These are phyloP conservation scores for Diutina siamensis DNA, from an alignment of 1,139 yeast species.

Conservation along the genomic window DNA sequence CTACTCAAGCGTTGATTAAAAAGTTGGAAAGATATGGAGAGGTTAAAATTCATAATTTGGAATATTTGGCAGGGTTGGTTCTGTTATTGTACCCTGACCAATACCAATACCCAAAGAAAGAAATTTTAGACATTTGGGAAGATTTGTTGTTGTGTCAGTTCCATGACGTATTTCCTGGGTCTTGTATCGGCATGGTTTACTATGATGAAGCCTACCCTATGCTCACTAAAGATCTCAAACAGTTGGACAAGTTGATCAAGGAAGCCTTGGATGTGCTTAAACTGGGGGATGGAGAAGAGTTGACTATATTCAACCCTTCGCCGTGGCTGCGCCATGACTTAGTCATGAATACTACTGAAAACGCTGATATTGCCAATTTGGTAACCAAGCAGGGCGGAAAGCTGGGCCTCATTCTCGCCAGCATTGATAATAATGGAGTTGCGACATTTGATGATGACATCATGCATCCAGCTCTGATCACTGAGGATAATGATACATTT, in stretches of 20 bases:
- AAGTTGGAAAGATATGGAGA: conserved; percentile 73
- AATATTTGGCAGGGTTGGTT: conserved; percentile 67
- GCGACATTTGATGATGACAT: conserved; percentile 12
- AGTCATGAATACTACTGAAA: conserved; percentile 16
- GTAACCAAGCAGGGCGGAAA: background rate
- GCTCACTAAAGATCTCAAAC: conserved; percentile 44
- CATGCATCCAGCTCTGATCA: conserved; percentile 37
- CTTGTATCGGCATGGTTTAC: conserved; percentile 91
- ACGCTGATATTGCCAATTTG: conserved; percentile 11
- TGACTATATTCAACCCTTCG: conserved; percentile 36
- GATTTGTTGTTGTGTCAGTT: conserved; percentile 83
- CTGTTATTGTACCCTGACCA: conserved; percentile 36
- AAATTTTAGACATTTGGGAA: conserved; percentile 72
- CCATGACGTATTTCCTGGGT: conserved; percentile 95
- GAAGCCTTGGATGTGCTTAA: conserved; percentile 31
- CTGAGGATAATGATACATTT: conserved; percentile 28
- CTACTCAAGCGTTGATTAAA: conserved; percentile 83
- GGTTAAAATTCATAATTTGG: conserved; percentile 71
- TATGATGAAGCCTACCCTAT: conserved; percentile 83
- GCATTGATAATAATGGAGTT: conserved; percentile 9
- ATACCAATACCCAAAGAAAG: conserved; percentile 60
- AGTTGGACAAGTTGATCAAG: conserved; percentile 40
- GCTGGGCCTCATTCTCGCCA: background rate
- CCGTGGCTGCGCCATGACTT: conserved; percentile 62
- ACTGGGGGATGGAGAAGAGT: conserved; percentile 13